These are phyloP conservation scores for Russula compacta DNA, from an alignment of 768 basidiomycete species.

Conservation along the genomic window DNA sequence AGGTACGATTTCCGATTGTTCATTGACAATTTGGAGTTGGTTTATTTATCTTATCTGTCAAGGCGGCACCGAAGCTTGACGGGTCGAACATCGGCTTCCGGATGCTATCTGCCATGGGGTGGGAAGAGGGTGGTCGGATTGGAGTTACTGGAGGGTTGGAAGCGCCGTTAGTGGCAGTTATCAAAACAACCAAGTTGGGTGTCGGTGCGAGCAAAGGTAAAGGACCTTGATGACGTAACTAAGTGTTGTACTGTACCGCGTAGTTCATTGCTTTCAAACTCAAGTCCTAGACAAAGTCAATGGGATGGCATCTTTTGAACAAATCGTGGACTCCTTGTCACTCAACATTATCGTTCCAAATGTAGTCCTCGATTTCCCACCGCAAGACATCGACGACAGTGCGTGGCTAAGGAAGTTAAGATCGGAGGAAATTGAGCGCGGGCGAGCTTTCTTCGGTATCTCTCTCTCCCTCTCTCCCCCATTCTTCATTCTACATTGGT, in stretches of 20 bases:
- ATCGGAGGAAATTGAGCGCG: constrained; percentile 40
- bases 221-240: neutral
- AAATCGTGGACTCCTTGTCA: constrained; percentile 48
- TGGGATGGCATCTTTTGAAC: constrained; percentile 43
- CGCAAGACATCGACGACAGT: constrained; percentile 32
- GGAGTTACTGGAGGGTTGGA: constrained; percentile 54
- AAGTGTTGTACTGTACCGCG: neutral
- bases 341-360: constrained; percentile 60
- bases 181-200: constrained; percentile 81
- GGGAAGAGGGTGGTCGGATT: constrained; percentile 75
- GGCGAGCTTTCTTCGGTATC: constrained; percentile 67
- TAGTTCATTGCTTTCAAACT: too few relatives aligned
- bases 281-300: too few relatives aligned
- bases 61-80: constrained; percentile 78
- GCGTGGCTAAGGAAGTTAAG: constrained; percentile 48
- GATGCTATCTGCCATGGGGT: constrained; percentile 87
- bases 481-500: constrained; percentile 25
- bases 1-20: constrained; percentile 32
- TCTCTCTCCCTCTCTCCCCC: constrained; percentile 16
- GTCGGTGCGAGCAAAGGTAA: constrained; percentile 63
- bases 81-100: constrained; percentile 77
- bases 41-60: neutral
- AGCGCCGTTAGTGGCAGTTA: constrained; percentile 69
- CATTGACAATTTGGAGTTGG: neutral
- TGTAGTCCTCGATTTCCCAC: constrained; percentile 52